Conservation (phyloP, 2,329 filamentous ascomycete species). For the Colletotrichum tabaci region DNA sequence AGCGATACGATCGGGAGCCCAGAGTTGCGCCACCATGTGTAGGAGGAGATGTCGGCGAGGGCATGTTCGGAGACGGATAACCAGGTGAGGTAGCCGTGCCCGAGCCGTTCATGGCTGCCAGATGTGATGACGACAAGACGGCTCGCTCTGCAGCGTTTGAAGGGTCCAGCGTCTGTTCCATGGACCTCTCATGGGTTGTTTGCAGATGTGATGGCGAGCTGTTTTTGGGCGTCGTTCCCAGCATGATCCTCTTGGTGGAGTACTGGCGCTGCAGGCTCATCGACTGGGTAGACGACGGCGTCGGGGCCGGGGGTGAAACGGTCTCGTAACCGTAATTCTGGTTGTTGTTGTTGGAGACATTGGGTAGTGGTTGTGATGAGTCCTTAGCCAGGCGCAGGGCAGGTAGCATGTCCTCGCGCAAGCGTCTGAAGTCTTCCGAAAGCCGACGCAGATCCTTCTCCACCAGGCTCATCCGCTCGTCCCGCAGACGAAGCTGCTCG, state of each 20-base stretch:
- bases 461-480: conserved; percentile 88
- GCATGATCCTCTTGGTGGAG: conserved; percentile 81
- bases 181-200: conserved; percentile 75
- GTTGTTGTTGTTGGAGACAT: conserved; percentile 52
- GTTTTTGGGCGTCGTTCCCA: conserved; percentile 80
- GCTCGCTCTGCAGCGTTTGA: conserved; percentile 78
- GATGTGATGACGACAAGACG: conserved; percentile 76
- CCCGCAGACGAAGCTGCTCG: conserved; percentile 88
- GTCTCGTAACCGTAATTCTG: conserved; percentile 69
- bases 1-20: conserved; percentile 71
- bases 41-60: conserved; percentile 79
- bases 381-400: conserved; percentile 94
- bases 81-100: conserved; percentile 66
- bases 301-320: conserved; percentile 71
- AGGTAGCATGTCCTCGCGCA: conserved; percentile 93
- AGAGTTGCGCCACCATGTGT: conserved; percentile 69
- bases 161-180: conserved; percentile 78
- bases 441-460: conserved; percentile 88
- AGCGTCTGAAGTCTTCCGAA: conserved; percentile 87
- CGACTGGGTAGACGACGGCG: conserved; percentile 66
- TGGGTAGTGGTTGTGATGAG: conserved; percentile 82
- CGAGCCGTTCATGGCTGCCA: conserved; percentile 78
- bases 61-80: conserved; percentile 75
- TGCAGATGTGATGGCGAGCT: conserved; percentile 82
- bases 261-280: conserved; percentile 78